These are phyloP conservation scores for Potentilla sterilis DNA, from an alignment of 306 rosid species.

Conservation along the genomic window DNA sequence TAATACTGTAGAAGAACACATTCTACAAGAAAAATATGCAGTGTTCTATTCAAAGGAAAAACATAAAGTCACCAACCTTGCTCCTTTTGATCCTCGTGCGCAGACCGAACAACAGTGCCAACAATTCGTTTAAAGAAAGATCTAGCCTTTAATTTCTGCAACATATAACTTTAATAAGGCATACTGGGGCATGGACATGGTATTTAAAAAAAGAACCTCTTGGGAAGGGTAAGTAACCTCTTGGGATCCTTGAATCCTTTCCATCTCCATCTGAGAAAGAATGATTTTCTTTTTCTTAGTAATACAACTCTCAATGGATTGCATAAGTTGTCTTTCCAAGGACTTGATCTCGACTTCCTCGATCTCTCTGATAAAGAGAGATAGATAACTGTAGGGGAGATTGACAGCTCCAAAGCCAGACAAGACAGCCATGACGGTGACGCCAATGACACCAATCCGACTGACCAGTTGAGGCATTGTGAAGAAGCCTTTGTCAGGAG, in stretches of 20 bases:
- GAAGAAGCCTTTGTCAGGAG: slow-evolving; percentile 91
- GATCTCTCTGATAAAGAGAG: slow-evolving; percentile 94
- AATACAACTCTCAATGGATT: slow-evolving; percentile 69
- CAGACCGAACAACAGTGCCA: slow-evolving; percentile 92
- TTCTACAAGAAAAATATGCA: neutral
- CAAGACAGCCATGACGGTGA: slow-evolving; percentile 90
- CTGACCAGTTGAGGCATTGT: slow-evolving; percentile 95
- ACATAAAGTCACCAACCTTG: slow-evolving; percentile 55
- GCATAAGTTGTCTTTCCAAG: slow-evolving; percentile 83
- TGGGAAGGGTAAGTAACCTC: slow-evolving; percentile 48
- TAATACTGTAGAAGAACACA: neutral
- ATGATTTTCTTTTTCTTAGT: slow-evolving; percentile 77
- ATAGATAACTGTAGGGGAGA: slow-evolving; percentile 84
- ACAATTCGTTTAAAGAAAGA: slow-evolving; percentile 82
- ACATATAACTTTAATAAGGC: slow-evolving; percentile 29
- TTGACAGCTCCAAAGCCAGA: slow-evolving; percentile 98
- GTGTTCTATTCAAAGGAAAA: slow-evolving; percentile 7
- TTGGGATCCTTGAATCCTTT: slow-evolving; percentile 63
- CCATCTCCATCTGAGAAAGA: slow-evolving; percentile 73
- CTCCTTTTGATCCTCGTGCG: slow-evolving; percentile 88
- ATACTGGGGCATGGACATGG: neutral
- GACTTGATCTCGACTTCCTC: slow-evolving; percentile 75
- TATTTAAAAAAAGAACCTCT: no score
- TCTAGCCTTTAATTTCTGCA: slow-evolving; percentile 73
- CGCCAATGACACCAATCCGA: slow-evolving; percentile 93